phyloP scores from a whole-genome alignment of 2,329 filamentous ascomycete species.

The Stachybotrys echinatus region DNA sequence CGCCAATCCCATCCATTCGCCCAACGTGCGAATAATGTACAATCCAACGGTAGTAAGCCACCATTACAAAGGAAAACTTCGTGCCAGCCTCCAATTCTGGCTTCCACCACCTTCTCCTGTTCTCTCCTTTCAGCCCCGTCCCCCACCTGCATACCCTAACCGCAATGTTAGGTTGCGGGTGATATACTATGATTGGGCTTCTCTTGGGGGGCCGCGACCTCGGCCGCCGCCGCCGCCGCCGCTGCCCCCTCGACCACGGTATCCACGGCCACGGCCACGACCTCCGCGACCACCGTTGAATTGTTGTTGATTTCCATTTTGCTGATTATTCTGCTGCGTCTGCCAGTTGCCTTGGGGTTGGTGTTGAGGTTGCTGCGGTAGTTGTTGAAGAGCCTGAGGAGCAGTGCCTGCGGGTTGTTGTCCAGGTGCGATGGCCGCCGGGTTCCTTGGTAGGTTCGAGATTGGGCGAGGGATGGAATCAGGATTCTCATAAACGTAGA shows the following conservation, averaged over 20 bases:
- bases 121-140: constrained; percentile 16
- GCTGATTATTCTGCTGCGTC: constrained; percentile 27
- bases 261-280: constrained; percentile 30
- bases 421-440: constrained; percentile 13
- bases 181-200: constrained; percentile 25
- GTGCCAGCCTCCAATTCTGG: constrained; percentile 13
- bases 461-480: constrained; percentile 87
- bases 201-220: constrained; percentile 29
- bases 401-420: constrained; percentile 16
- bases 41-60: constrained; percentile 31
- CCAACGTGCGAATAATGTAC: constrained; percentile 34
- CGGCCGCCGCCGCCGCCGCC: constrained; percentile 27
- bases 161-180: too few relatives aligned
- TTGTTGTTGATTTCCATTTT: constrained; percentile 28
- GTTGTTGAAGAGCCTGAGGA: constrained; percentile 13
- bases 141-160: constrained; percentile 10
- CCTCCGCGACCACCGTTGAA: constrained; percentile 29
- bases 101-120: constrained; percentile 11
- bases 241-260: constrained; percentile 31
- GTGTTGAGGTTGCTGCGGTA: constrained; percentile 11
- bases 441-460: constrained; percentile 38
- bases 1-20: constrained; percentile 30
- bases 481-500: constrained; percentile 96
- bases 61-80: constrained; percentile 19
- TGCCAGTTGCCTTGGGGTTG: constrained; percentile 36